A percentile compares a stretch with the other conserved stretches of the same genome.
Conservation (phyloP, 2,329 filamentous ascomycete genomes). For the Bipolaris zeicola region DNA sequence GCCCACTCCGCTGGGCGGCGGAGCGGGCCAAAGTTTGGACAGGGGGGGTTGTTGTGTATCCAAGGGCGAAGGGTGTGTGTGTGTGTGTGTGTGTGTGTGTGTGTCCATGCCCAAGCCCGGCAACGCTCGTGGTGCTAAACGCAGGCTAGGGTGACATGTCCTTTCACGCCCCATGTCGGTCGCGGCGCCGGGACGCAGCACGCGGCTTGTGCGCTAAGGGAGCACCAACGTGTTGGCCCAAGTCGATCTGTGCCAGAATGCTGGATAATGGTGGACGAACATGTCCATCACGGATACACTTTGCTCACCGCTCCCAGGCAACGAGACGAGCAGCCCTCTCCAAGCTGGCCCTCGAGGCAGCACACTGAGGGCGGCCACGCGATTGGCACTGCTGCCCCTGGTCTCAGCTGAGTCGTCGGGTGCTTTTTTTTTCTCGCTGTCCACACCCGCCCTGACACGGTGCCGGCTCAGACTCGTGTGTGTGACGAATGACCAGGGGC, state of each 20-base stretch:
- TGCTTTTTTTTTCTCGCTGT: conserved; percentile 18
- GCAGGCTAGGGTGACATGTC: conserved; percentile 25
- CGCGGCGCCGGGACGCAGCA: conserved; percentile 43
- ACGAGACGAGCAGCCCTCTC: conserved; percentile 11
- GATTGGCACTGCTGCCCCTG: conserved; percentile 25
- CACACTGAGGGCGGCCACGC: conserved; percentile 21
- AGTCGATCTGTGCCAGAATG: conserved; percentile 37
- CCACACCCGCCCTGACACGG: conserved; percentile 19
- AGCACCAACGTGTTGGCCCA: conserved; percentile 30
- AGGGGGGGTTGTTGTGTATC: conserved; percentile 20
- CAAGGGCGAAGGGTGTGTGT: conserved; percentile 21
- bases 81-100: too few relatives aligned
- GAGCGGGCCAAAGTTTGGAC: conserved; percentile 25
- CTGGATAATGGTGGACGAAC: conserved; percentile 26
- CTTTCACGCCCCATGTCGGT: conserved; percentile 22
- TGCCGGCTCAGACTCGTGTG: conserved; percentile 22
- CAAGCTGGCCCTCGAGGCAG: conserved; percentile 10
- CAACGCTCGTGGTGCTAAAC: conserved; percentile 22
- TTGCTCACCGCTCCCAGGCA: conserved; percentile 32
- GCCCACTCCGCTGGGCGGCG: conserved; percentile 38
- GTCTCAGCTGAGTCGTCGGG: conserved; percentile 21
- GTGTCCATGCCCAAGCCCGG: conserved; percentile 11
- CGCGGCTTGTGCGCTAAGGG: conserved; percentile 38
- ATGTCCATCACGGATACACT: conserved; percentile 14
- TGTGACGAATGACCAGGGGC: not conserved